Base-by-base conservation (phyloP, 768 basidiomycete species). In the Mycena sanguinolenta region DNA sequence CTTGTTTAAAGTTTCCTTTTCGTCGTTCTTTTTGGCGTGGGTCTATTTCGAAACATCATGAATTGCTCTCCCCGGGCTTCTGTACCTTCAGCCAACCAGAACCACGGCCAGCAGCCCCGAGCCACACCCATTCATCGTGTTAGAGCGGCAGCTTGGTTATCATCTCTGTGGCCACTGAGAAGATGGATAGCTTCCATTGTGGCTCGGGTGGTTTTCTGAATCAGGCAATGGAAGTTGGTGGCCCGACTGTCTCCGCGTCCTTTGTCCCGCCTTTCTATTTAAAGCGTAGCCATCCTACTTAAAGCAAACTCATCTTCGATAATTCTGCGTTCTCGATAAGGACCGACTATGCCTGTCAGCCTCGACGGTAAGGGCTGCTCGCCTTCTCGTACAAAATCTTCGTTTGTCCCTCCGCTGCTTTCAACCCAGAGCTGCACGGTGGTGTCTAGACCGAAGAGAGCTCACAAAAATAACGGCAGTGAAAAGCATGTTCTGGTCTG, bases 231-330 rank as follows among this genome's bases (percentile, higher is more conserved):
- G 60, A 52, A 30, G 50, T 32, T 10, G 62, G 57, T 69, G 68
- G 62, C 68, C 50, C 16, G 46, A 69, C 42, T 39, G 59, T 23
- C 49, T n/a, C 12, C 21, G 25, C 28, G 19, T 21, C 27, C 69
- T 70, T 70, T 70, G 69, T 70, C 59, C 54, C 27, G 25, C 7
- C 30, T 49, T 57, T 39, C 69, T 58, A 66, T 70, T 62, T 66
- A 55, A 44, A 59, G 42, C n/a, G 27, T 34, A 13, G 39, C 52
- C 52, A 42, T 21, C 44, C 28, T 39, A 49, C 50, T 34, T 46
- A 7, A 19, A 27, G 57, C 27, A 69, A 59, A 54, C 39, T 53
- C 39, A n/a, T n/a, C n/a, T n/a, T n/a, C n/a, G n/a, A n/a, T n/a
- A n/a, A n/a, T n/a, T n/a, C n/a, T n/a, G 14, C 34, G 25, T 57